Evolutionary conservation across 352 stramenopile species (phyloP).

Genomic region (Phytophthora rubi): DNA sequence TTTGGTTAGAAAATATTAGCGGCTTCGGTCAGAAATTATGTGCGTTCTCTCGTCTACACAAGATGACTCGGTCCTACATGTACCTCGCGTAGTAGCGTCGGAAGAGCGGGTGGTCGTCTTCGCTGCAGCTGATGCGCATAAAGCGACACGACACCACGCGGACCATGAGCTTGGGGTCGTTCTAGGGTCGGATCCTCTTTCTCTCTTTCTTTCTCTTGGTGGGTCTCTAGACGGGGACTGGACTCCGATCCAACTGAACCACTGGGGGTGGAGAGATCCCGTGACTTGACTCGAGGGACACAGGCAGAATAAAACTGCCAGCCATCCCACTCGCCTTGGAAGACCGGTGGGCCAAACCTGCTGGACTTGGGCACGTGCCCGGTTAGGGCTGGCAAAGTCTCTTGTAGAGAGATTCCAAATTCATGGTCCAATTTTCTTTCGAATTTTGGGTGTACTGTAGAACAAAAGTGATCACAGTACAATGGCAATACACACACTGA

Average conservation of each 20-base stretch:
- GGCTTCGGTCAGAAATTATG: not conserved
- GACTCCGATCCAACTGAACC: not conserved
- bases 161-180: conserved; percentile 2
- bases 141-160: conserved; percentile 27
- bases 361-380: not conserved
- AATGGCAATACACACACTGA: not conserved
- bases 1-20: not conserved
- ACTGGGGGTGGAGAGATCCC: not conserved
- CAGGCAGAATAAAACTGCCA: not conserved
- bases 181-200: not conserved
- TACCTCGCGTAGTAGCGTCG: conserved; percentile 38
- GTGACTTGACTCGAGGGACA: not conserved
- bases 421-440: not conserved
- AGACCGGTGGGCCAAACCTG: not conserved
- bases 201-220: not conserved
- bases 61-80: not conserved
- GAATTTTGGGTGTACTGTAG: not conserved
- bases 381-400: not conserved
- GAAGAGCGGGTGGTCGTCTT: conserved; percentile 40
- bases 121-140: conserved; percentile 36
- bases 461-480: not conserved
- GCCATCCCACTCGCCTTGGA: not conserved
- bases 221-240: not conserved
- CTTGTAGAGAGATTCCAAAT: not conserved
- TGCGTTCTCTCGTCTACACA: not conserved